Evolutionary conservation across 2,329 filamentous ascomycete species (phyloP).

Genomic region (Alternaria postmessia): DNA sequence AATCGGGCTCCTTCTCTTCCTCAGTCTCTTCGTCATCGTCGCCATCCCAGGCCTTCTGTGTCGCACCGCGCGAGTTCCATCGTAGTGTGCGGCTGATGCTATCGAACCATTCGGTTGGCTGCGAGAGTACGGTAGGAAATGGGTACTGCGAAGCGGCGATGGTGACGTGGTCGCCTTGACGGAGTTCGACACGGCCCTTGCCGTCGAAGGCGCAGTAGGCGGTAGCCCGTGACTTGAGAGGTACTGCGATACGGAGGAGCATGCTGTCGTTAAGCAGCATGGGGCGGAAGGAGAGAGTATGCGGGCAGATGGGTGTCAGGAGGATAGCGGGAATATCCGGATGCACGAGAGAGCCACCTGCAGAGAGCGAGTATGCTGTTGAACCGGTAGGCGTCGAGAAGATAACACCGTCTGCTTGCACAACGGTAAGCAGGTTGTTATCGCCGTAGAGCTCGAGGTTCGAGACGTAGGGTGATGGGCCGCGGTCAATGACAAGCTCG

Average conservation of each 20-base stretch:
- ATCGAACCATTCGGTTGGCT: conserved; percentile 94
- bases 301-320: conserved; percentile 95
- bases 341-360: conserved; percentile 93
- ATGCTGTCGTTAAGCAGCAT: conserved; percentile 98
- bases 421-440: conserved; percentile 90
- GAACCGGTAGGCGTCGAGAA: conserved; percentile 91
- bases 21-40: conserved; percentile 57
- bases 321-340: conserved; percentile 97
- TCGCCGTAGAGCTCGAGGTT: conserved; percentile 97
- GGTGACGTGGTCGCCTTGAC: conserved; percentile 93
- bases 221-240: conserved; percentile 83
- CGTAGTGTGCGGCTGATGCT: conserved; percentile 89
- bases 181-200: conserved; percentile 92
- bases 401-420: conserved; percentile 97
- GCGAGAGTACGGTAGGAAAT: conserved; percentile 93
- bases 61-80: conserved; percentile 93
- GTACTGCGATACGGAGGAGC: conserved; percentile 87
- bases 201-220: conserved; percentile 98
- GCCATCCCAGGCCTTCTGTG: conserved; percentile 82
- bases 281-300: conserved; percentile 94
- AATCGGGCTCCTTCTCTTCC: conserved; percentile 65
- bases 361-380: conserved; percentile 95
- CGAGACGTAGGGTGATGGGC: conserved; percentile 95
- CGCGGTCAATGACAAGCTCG: conserved; percentile 96
- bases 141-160: conserved; percentile 96